phyloP scores from a whole-genome alignment of 768 basidiomycete species.

The Tulasnella calospora region DNA sequence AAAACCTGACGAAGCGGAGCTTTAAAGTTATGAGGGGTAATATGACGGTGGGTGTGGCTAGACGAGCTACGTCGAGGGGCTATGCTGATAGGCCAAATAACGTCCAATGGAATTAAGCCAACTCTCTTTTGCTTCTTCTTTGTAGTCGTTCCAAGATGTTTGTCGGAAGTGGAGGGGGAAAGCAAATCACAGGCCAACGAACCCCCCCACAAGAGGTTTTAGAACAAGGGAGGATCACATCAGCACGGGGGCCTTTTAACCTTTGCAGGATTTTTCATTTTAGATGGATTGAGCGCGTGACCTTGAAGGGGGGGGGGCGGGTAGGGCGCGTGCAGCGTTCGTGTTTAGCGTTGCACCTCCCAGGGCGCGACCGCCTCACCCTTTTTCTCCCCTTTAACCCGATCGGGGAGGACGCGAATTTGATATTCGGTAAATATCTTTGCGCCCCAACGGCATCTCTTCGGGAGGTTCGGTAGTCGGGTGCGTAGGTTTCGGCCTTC shows the following conservation, averaged over 20 bases:
- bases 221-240: neutral
- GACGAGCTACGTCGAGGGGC: neutral
- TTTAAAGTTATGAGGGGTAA: neutral
- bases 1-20: neutral
- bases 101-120: neutral
- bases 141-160: neutral
- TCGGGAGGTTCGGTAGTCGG: neutral
- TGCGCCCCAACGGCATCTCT: neutral
- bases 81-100: neutral
- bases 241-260: conserved; percentile 2
- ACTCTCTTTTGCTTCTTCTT: neutral
- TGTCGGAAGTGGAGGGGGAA: neutral
- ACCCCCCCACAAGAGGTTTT: neutral
- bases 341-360: neutral
- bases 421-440: neutral
- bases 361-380: neutral
- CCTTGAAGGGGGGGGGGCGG: neutral
- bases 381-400: neutral
- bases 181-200: neutral
- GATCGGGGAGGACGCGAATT: neutral
- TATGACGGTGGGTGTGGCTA: no score
- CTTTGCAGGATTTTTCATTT: neutral
- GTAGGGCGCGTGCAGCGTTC: neutral
- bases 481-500: neutral
- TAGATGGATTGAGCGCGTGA: neutral